These are phyloP conservation scores for Trichoderma afroharzianum DNA, from an alignment of 2,329 filamentous ascomycete genomes.

Conservation along the genomic window DNA sequence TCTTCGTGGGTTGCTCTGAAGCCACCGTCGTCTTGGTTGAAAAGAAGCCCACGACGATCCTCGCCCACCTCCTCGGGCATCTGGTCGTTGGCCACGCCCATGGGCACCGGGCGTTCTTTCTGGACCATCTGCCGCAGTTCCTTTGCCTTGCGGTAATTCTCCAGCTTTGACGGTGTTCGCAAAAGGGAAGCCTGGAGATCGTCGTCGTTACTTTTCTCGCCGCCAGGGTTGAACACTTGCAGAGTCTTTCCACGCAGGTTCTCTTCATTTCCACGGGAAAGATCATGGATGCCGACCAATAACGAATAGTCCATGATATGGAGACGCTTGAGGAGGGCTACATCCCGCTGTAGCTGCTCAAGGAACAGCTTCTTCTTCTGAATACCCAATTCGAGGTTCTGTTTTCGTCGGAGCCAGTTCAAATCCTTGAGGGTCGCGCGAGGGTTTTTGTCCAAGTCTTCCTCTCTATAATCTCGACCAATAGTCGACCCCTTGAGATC, in stretches of 20 bases:
- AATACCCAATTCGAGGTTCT: constrained; percentile 83
- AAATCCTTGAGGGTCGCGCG: constrained; percentile 92
- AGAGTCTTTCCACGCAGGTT: constrained; percentile 86
- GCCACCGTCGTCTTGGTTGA: constrained; percentile 91
- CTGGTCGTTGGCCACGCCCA: constrained; percentile 74
- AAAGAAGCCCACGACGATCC: constrained; percentile 69
- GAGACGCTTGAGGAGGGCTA: constrained; percentile 77
- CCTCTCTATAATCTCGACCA: constrained; percentile 85
- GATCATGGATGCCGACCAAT: constrained; percentile 88
- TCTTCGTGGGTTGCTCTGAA: constrained; percentile 91
- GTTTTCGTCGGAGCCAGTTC: constrained; percentile 86
- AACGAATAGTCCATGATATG: constrained; percentile 99
- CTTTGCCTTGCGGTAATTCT: constrained; percentile 84
- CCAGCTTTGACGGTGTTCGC: constrained; percentile 88
- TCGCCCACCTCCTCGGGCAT: constrained; percentile 89
- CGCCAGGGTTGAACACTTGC: constrained; percentile 88
- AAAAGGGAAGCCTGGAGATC: constrained; percentile 66
- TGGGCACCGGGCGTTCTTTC: constrained; percentile 86
- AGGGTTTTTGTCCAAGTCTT: constrained; percentile 82
- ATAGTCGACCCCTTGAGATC: constrained; percentile 96
- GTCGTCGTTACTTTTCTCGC: constrained; percentile 55
- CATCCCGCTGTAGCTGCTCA: constrained; percentile 83
- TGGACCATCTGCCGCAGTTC: constrained; percentile 91
- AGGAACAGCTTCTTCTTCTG: constrained; percentile 85
- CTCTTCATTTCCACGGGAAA: constrained; percentile 88